Evolutionary conservation across 2,329 filamentous ascomycete genomes (phyloP), one percentile per base, ranked within the genome.

Genomic region (Calonectria ilicicola): DNA sequence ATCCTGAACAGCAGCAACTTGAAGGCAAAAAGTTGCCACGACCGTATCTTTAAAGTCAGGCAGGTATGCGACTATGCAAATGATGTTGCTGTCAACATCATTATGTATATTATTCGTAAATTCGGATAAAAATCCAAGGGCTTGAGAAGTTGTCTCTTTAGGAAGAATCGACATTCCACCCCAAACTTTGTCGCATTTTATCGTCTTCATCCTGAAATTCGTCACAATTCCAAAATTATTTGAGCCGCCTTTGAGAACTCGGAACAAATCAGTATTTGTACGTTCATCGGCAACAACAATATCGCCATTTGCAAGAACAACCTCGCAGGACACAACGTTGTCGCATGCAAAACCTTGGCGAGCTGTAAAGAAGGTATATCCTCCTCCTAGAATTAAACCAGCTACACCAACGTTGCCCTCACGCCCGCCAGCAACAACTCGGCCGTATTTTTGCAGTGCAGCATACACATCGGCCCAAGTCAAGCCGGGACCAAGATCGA

Each of bases 181-280:
- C 73, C 75, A 77, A 40, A 77, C 56, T 10, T 44, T 51, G 14
- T 70, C 71, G 21, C 29, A 42, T 19, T 21, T 1, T 9, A 58
- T 23, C 1, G 38, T 58, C 10, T 23, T 47, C 49, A 58, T 35
- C 21, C 47, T 32, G 29, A 81, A 77, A 8, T 83, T 86, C 64
- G 86, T 78, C 49, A 89, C 84, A 64, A 89, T 85, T 49, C 88
- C 87, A 74, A 89, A 85, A 74, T 89, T 89, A 10, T 84, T 86
- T 1, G 86, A 87, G 3, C 87, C 88, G 19, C 88, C 88, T 79
- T 82, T 86, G 0, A 89, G 77, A 21, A 85, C 87, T 87, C 87
- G 89, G 74, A 88, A 82, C 0, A 89, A 77, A 72, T 89, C 86
- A 17, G 74, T n/a, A 64, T 83, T 75, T 5, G 75, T 70, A 17